Base-by-base conservation (phyloP, 2,329 filamentous ascomycete species). In the Talaromyces verruculosus region DNA sequence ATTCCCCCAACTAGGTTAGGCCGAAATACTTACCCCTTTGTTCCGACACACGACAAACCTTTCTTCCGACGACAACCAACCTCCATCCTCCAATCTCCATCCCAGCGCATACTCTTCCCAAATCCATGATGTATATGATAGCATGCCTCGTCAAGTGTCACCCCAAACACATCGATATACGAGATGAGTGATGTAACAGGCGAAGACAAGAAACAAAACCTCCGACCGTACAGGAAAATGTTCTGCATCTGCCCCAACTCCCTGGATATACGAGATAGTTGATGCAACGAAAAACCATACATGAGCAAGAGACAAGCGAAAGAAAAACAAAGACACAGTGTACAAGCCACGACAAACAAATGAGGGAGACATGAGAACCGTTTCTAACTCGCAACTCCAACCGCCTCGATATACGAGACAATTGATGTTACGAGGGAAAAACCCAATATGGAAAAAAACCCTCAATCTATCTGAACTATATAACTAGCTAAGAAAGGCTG, bases 381-480 rank as follows among this genome's bases (percentile, higher is more conserved):
- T 28, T 28, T 30, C 37, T 22, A 6, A 37, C 33, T 59, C 57
- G 37, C 37, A 22, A 59, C 57, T 59, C 51, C 57, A 59, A 43
- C n/a, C 37, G 33, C 37, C 25, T 59, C 57, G 57, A 59, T 43
- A 25, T 28, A 43, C 57, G 57, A 59, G 25, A 59, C 57, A 30
- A 22, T 4, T 59, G 35, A 59, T 41, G 57, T 59, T 43, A 59
- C 15, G 22, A 59, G 37, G 37, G 57, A 22, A 28, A 41, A 59
- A 59, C 30, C 1, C 33, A 59, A 28, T 30, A 28, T 11, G 22
- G 17, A 43, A 59, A 41, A 59, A 43, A 59, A 17, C 57, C 57
- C 37, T 43, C 39, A 6, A 7, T n/a, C 11, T n/a, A 59, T 41
- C 55, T 39, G 11, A 35, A 37, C 33, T 39, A 37, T 13, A 3